phyloP scores from a whole-genome alignment of 371 early-diverging fungal species.

The Rhizopus delemar region DNA sequence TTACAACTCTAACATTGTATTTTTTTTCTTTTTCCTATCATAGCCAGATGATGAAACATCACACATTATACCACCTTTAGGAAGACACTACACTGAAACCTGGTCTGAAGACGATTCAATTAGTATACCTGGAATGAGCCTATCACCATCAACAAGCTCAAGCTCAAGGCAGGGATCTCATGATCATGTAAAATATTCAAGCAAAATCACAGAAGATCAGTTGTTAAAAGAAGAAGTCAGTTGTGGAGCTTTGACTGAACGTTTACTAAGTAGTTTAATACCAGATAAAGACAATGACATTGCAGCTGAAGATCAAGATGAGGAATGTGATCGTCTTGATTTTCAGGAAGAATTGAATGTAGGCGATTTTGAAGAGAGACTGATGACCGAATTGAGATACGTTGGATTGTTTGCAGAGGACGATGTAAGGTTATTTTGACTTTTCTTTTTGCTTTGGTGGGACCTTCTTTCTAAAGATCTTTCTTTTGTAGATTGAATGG shows the following conservation, averaged over 20 bases:
- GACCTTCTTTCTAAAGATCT: background rate
- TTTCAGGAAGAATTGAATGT: constrained; percentile 1
- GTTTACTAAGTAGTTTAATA: constrained; percentile 73
- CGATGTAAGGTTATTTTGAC: constrained; percentile 51
- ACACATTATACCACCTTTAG: constrained; percentile 75
- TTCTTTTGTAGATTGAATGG: constrained; percentile 64
- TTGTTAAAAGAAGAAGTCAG: constrained; percentile 57
- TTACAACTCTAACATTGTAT: background rate
- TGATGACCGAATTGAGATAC: constrained; percentile 79
- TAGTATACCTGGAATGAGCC: constrained; percentile 52
- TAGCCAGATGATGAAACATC: constrained; percentile 64
- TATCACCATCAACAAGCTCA: constrained; percentile 34
- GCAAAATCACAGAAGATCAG: constrained; percentile 54
- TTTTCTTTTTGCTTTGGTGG: too few relatives aligned
- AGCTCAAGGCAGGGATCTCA: constrained; percentile 30
- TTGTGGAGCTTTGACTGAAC: constrained; percentile 76
- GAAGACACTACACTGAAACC: constrained; percentile 72
- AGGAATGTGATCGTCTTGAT: constrained; percentile 18
- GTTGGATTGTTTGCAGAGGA: constrained; percentile 82
- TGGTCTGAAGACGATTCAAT: constrained; percentile 85
- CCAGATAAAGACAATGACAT: constrained; percentile 49
- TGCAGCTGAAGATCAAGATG: constrained; percentile 28
- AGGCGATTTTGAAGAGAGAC: constrained; percentile 71
- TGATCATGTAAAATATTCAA: constrained; percentile 32
- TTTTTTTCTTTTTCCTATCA: background rate